Evolutionary conservation across 2,329 filamentous ascomycete species (phyloP).

Genomic region (Lasiodiplodia sp.): DNA sequence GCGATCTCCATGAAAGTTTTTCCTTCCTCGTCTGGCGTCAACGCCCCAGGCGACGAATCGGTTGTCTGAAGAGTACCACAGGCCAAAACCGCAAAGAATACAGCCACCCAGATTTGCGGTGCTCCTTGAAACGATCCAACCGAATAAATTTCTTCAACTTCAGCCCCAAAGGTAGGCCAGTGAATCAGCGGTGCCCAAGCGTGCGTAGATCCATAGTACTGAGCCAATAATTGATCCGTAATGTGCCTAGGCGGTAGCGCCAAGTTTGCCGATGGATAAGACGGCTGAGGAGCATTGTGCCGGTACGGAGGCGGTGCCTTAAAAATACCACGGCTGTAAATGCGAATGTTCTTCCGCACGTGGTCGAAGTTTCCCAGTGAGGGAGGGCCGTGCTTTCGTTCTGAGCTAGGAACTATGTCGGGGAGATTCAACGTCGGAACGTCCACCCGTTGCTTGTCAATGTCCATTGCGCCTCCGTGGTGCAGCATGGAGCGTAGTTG

Average conservation of each 20-base stretch:
- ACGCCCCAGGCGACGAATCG: slow-evolving; percentile 62
- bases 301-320: slow-evolving; percentile 76
- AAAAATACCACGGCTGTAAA: slow-evolving; percentile 79
- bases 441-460: slow-evolving; percentile 42
- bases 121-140: slow-evolving; percentile 66
- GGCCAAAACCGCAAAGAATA: slow-evolving; percentile 84
- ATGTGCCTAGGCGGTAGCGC: slow-evolving; percentile 74
- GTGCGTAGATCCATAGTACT: slow-evolving; percentile 81
- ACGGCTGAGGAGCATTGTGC: slow-evolving; percentile 56
- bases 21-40: slow-evolving; percentile 63
- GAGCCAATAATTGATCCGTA: slow-evolving; percentile 74
- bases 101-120: slow-evolving; percentile 74
- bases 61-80: slow-evolving; percentile 78
- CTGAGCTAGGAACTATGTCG: slow-evolving; percentile 51
- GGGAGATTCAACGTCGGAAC: slow-evolving; percentile 43
- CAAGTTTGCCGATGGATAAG: slow-evolving; percentile 52
- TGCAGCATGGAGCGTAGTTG: slow-evolving; percentile 72
- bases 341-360: slow-evolving; percentile 75
- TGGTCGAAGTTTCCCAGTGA: slow-evolving; percentile 72
- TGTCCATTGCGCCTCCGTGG: slow-evolving; percentile 56
- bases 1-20: slow-evolving; percentile 75
- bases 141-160: slow-evolving; percentile 80
- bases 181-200: slow-evolving; percentile 84
- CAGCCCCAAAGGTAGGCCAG: slow-evolving; percentile 81
- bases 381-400: slow-evolving; percentile 58